Evolutionary conservation across 2,329 filamentous ascomycete species (phyloP).

Genomic region (Cladophialophora bantiana): DNA sequence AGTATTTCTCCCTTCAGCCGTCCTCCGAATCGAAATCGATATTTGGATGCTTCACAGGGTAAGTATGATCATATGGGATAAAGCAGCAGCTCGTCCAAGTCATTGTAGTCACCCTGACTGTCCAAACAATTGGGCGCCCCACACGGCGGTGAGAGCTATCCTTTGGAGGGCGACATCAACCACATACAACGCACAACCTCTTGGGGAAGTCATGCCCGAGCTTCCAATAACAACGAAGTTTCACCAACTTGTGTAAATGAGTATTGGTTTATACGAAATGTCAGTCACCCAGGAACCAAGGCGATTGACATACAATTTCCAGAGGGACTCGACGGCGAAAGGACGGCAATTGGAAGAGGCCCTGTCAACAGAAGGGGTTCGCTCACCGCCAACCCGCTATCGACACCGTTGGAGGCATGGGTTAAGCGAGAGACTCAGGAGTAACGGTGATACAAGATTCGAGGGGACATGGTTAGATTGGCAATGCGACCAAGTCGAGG

Average conservation of each 20-base stretch:
- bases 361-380: background rate
- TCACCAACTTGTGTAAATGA: slow-evolving; percentile 24
- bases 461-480: slow-evolving; percentile 8
- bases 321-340: background rate
- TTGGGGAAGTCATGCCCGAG: slow-evolving; percentile 19
- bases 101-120: background rate
- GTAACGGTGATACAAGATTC: slow-evolving; percentile 17
- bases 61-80: background rate
- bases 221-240: slow-evolving; percentile 9
- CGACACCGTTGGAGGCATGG: slow-evolving; percentile 7
- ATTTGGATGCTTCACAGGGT: background rate
- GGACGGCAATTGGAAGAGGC: background rate
- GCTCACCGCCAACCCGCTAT: slow-evolving; percentile 13
- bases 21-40: background rate
- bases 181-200: slow-evolving; percentile 14
- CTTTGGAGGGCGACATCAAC: background rate
- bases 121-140: background rate
- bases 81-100: background rate
- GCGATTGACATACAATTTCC: slow-evolving; percentile 11
- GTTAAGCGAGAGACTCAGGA: slow-evolving; percentile 21
- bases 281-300: slow-evolving; percentile 20
- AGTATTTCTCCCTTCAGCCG: background rate
- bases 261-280: slow-evolving; percentile 21
- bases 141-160: slow-evolving; percentile 6
- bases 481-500: slow-evolving; percentile 16